These are phyloP conservation scores for Rickenella mellea DNA, from an alignment of 768 basidiomycete genomes.

Conservation along the genomic window DNA sequence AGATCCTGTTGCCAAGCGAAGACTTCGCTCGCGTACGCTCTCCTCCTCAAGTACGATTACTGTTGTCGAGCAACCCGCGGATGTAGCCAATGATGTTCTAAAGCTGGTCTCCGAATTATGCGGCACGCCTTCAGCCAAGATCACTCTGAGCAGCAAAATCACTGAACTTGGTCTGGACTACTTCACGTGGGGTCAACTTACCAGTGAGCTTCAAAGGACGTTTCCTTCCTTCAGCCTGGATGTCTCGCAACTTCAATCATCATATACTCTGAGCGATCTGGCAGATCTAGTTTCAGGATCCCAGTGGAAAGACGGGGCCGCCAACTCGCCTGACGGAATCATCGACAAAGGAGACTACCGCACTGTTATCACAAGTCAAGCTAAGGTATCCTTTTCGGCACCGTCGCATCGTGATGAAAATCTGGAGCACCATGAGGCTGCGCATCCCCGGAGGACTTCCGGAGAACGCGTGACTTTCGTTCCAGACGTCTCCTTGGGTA, in stretches of 20 bases:
- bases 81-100: slow-evolving; percentile 15
- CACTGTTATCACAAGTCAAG: background rate
- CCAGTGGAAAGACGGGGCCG: no score
- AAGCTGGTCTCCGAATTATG: slow-evolving; percentile 33
- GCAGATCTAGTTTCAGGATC: slow-evolving; percentile 19
- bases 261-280: slow-evolving; percentile 29
- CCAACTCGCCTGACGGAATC: no score
- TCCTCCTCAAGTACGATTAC: background rate
- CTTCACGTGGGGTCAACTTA: slow-evolving; percentile 23
- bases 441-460: no score
- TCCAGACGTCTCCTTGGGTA: background rate
- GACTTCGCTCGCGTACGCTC: background rate
- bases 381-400: background rate
- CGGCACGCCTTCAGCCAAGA: slow-evolving; percentile 14
- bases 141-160: slow-evolving; percentile 9
- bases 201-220: slow-evolving; percentile 22
- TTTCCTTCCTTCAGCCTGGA: slow-evolving; percentile 25
- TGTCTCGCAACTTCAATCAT: slow-evolving; percentile 21
- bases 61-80: background rate
- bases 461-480: no score
- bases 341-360: background rate
- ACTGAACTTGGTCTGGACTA: slow-evolving; percentile 17
- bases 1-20: background rate
- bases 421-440: background rate
- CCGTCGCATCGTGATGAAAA: no score